Base-by-base conservation (phyloP, 176 grass and related monocot genomes). In the Musa troglodytarum region DNA sequence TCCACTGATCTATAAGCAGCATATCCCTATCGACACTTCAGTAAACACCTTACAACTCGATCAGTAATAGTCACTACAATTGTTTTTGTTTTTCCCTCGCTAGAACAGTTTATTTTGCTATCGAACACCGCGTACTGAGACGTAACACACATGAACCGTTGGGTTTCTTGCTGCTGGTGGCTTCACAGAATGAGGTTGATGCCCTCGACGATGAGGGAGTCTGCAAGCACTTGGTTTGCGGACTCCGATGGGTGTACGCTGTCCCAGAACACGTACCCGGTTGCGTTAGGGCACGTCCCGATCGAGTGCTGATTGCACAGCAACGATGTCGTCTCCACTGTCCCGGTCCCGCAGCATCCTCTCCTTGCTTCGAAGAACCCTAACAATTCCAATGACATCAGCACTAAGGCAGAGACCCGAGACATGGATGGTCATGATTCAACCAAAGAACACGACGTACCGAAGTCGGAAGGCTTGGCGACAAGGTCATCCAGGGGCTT, bases 241-340 rank as follows among this genome's bases (percentile, higher is more conserved):
- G 95, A 82, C 75, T 99, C 86, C 0, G 90, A 87, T 12, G 90
- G 93, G 86, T 97, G 93, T 5, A 97, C 87, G 19, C 52, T 72
- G 68, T 97, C 90, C 86, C 89, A 97, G 84, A 90, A 97, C 8
- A 97, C 93, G 58, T 88, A 85, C 52, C 69, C 79, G 3, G 82
- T 90, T 2, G 90, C 83, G 29, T 97, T 93, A 21, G 76, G 64
- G 83, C 93, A 97, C 25, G 80, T 64, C 52, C 71, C 53, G 0
- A 57, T 50, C 61, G 75, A 69, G 54, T 76, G 69, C 29, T 68
- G 84, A 72, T 85, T 78, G 81, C 90, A 97, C 25, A 97, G 83
- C 26, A 88, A 81, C 9, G 86, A 69, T 50, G 87, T 88, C 55
- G 83, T 97, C 79, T 76, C 78, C 8, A 49, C 16, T 11, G 80